phyloP scores from a whole-genome alignment of 2,329 filamentous ascomycete genomes.

The Pseudogymnoascus sp. region DNA sequence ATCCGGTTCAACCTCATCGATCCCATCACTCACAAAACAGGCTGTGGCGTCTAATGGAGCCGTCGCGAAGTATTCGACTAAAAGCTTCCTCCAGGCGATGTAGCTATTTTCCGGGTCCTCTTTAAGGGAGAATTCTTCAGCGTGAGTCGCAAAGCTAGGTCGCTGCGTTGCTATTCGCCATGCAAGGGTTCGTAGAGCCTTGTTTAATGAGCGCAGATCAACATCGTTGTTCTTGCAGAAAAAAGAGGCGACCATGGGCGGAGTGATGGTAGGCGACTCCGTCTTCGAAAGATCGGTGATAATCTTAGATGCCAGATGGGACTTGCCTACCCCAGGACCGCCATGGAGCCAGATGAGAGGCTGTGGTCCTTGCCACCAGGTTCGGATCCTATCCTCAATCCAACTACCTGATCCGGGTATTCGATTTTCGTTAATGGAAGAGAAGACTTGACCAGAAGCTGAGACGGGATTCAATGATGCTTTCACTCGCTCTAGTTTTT shows the following conservation, averaged over 20 bases:
- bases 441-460: background rate
- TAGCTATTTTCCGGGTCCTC: background rate
- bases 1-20: background rate
- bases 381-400: slow-evolving; percentile 4
- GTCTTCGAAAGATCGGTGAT: background rate
- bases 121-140: background rate
- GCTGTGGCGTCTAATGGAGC: background rate
- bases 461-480: background rate
- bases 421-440: background rate
- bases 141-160: background rate
- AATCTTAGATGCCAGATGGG: slow-evolving; percentile 1
- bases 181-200: background rate
- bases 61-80: background rate
- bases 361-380: slow-evolving; percentile 4
- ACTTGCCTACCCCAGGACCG: slow-evolving; percentile 7
- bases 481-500: background rate
- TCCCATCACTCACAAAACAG: background rate
- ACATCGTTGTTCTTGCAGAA: slow-evolving; percentile 9
- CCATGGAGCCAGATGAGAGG: slow-evolving; percentile 3
- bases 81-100: background rate
- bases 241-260: background rate
- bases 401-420: slow-evolving; percentile 8
- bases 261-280: background rate
- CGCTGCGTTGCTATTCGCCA: background rate
- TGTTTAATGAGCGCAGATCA: slow-evolving; percentile 5